Conservation (phyloP, 306 rosid genomes). For the Ziziphus jujuba region DNA sequence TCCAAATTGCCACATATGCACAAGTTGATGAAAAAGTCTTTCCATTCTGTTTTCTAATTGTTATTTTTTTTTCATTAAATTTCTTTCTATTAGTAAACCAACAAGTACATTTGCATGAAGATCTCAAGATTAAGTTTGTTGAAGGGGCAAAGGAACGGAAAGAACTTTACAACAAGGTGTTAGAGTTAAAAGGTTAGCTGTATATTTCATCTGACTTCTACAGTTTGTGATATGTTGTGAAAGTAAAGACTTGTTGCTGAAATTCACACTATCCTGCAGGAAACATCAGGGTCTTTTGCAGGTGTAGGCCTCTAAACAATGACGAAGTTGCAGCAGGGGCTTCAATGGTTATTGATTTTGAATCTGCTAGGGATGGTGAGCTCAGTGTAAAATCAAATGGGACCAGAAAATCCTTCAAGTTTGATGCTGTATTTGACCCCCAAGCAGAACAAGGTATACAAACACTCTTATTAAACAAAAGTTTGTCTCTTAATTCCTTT, state of each 20-base stretch:
- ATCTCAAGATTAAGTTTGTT: slow-evolving; percentile 64
- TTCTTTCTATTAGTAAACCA: slow-evolving; percentile 52
- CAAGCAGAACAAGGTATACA: slow-evolving; percentile 80
- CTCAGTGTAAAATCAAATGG: slow-evolving; percentile 78
- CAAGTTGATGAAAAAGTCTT: background rate
- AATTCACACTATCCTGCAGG: slow-evolving; percentile 44
- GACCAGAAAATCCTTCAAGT: slow-evolving; percentile 69
- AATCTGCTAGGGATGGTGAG: slow-evolving; percentile 82
- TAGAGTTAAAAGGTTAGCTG: slow-evolving; percentile 86
- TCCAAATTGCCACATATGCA: slow-evolving; percentile 10
- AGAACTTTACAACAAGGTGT: slow-evolving; percentile 85
- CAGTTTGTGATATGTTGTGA: slow-evolving; percentile 11
- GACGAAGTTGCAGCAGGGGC: slow-evolving; percentile 74
- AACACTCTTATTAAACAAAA: background rate
- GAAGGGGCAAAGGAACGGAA: slow-evolving; percentile 75
- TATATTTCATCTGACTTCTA: slow-evolving; percentile 16
- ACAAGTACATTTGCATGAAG: slow-evolving; percentile 53
- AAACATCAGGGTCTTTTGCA: slow-evolving; percentile 93
- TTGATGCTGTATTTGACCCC: slow-evolving; percentile 85
- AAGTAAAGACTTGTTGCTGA: slow-evolving; percentile 28
- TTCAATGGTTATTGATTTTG: slow-evolving; percentile 75
- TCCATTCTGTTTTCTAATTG: background rate
- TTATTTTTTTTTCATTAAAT: background rate
- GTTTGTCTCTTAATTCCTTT: background rate
- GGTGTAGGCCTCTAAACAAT: slow-evolving; percentile 84